These are phyloP conservation scores for Kernera saxatilis DNA, from an alignment of 345 rosid species.

Conservation along the genomic window DNA sequence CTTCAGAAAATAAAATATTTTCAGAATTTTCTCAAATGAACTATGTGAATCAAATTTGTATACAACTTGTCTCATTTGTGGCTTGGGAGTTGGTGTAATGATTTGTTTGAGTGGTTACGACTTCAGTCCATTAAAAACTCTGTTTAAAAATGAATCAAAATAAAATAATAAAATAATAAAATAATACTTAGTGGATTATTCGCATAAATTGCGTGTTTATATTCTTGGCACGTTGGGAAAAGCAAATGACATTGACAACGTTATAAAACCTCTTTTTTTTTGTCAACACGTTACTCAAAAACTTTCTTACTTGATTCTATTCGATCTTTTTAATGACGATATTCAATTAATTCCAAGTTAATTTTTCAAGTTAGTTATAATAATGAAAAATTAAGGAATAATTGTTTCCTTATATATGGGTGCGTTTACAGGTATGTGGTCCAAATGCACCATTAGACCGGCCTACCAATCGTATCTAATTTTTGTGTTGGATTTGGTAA, in stretches of 20 bases:
- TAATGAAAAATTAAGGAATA: not conserved
- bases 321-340: not conserved
- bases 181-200: slow-evolving; percentile 3
- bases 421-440: slow-evolving; percentile 29
- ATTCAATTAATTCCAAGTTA: not conserved
- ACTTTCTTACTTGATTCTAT: slow-evolving; percentile 1
- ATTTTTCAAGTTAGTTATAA: not conserved
- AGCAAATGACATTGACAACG: not conserved
- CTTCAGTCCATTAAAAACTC: not conserved
- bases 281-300: slow-evolving; percentile 10
- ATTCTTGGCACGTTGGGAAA: not conserved
- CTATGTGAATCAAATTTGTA: not conserved
- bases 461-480: slow-evolving; percentile 28
- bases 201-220: slow-evolving; percentile 10
- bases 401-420: not conserved
- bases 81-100: no score
- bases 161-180: not conserved
- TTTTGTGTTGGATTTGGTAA: slow-evolving; percentile 28
- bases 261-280: not conserved
- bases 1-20: no score
- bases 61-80: not conserved
- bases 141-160: not conserved
- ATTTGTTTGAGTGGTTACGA: not conserved
- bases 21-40: no score
- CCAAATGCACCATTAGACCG: slow-evolving; percentile 18